phyloP scores from a whole-genome alignment of 371 early-diverging fungal genomes.

The Apophysomyces ossiformis region DNA sequence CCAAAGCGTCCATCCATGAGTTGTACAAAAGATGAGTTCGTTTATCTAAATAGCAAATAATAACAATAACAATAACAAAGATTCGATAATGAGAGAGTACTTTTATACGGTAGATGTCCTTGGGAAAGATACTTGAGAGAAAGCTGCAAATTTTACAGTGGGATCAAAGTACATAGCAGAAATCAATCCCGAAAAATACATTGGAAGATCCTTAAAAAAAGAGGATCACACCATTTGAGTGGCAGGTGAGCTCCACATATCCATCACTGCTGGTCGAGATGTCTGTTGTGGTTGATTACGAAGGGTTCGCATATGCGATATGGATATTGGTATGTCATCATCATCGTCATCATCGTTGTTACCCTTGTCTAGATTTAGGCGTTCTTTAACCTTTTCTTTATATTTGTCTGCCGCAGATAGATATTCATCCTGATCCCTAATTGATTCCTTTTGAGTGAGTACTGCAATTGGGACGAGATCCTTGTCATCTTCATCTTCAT shows the following conservation, averaged over 20 bases:
- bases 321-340: slow-evolving; percentile 8
- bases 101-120: no score
- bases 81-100: no score
- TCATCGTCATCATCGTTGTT: neutral
- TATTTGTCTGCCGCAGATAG: slow-evolving; percentile 14
- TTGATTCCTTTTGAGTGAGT: neutral
- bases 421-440: slow-evolving; percentile 1
- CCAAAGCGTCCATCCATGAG: no score
- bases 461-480: slow-evolving; percentile 16
- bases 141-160: no score
- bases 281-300: slow-evolving; percentile 3
- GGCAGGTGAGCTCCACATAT: slow-evolving; percentile 1
- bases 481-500: slow-evolving; percentile 14
- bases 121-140: no score
- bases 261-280: neutral
- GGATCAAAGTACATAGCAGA: no score
- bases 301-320: slow-evolving; percentile 17
- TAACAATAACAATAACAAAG: no score
- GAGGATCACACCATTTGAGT: neutral
- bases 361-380: neutral
- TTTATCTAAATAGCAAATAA: no score
- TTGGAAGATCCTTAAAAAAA: neutral
- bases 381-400: slow-evolving; percentile 10
- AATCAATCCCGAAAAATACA: no score
- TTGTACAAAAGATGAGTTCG: no score